Percentiles rank a stretch among this genome's conserved stretches.
Evolutionary conservation across 768 basidiomycete species (phyloP).

Genomic region (Serendipita vermifera): DNA sequence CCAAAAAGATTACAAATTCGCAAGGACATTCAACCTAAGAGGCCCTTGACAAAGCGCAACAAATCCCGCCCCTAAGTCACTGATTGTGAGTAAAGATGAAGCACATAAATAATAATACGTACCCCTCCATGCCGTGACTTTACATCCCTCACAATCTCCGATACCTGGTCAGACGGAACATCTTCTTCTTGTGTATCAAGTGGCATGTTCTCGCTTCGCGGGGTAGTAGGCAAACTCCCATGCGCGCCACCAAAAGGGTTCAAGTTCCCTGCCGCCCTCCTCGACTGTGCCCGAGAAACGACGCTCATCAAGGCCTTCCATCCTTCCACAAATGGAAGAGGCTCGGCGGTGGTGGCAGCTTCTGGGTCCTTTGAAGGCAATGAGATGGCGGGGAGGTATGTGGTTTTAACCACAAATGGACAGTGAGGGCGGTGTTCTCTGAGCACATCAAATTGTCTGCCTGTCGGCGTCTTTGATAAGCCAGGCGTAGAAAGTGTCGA

Average conservation of each 20-base stretch:
- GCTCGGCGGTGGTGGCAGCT: conserved; percentile 5
- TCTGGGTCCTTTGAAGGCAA: background rate
- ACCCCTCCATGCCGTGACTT: conserved; percentile 52
- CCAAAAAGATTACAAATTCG: too few relatives aligned
- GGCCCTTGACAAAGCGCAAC: conserved; percentile 54
- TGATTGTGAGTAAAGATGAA: conserved; percentile 9
- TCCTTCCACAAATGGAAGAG: conserved; percentile 11
- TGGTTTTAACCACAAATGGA: conserved; percentile 44
- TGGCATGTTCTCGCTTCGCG: conserved; percentile 24
- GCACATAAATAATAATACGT: conserved; percentile 21
- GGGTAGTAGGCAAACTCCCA: conserved; percentile 49
- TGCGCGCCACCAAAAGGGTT: conserved; percentile 27
- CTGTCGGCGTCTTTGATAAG: conserved; percentile 15
- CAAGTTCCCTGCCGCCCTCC: background rate
- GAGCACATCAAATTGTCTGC: conserved; percentile 53
- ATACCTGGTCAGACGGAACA: conserved; percentile 41
- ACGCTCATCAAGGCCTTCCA: conserved; percentile 9
- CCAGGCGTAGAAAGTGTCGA: conserved; percentile 19
- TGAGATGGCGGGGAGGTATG: conserved; percentile 13
- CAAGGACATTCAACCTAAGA: conserved; percentile 40
- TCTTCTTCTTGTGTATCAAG: conserved; percentile 20
- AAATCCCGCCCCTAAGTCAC: conserved; percentile 51
- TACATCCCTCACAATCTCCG: conserved; percentile 64
- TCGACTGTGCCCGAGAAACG: conserved; percentile 11
- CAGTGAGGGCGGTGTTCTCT: conserved; percentile 79